Evolutionary conservation across 78 protist species (phyloP), one percentile per base, ranked within the genome.

Genomic region (Dictyostelium intermedium): DNA sequence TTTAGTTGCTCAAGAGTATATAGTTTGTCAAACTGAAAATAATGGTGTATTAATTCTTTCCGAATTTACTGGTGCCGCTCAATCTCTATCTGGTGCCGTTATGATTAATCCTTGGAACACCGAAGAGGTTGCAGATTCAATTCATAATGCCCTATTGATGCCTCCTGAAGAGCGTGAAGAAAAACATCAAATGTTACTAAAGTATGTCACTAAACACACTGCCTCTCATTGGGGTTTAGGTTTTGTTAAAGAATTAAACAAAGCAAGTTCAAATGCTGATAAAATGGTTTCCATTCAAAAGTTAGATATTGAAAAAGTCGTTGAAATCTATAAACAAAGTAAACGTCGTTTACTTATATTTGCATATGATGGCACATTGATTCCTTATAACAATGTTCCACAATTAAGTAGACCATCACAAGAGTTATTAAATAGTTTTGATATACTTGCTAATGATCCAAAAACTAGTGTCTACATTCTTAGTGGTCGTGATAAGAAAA

Each of bases 21-120:
- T 98, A 66, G 98, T 91, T 7, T 96, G 97, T 82, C 99, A 98
- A 91, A 35, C 93, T 16, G 94, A 72, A 23, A 92, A 91, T 20
- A 82, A 91, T 47, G 97, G 98, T 32, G 77, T 87, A 20, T 37
- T 92, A 9, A 91, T 95, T 50, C 95, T 95, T 34, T 79, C 85
- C 41, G 96, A 92, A 37, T 84, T 87, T 32, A 95, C 97, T 4
- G 96, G 91, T 41, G 96, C 96, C 0, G 91, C 96, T 23, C 92
- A 85, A 72, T 84, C 92, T 25, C 18, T 92, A 27, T 74, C 85
- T 30, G 96, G 96, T 30, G 96, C 96, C 1, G 85, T 86, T 30
- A 78, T 97, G 73, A 66, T 97, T 9, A 97, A 97, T 66, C 98
- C 98, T 27, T 96, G 97, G 98, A 94, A 97, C 37, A 83, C 92